Evolutionary conservation across 2,329 filamentous ascomycete species (phyloP).

Genomic region (Curvularia sp.): DNA sequence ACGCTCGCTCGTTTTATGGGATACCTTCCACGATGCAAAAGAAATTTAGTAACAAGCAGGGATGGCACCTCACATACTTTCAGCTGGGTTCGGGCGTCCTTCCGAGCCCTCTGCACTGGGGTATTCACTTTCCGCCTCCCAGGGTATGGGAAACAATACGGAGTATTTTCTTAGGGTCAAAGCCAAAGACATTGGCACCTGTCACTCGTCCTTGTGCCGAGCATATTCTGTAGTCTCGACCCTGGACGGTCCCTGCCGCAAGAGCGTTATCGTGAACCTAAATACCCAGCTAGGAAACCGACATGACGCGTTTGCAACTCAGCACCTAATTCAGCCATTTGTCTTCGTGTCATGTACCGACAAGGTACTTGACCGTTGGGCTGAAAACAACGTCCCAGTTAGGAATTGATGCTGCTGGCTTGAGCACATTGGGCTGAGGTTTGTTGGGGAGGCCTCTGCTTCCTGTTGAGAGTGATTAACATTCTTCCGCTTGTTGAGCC

Average conservation of each 20-base stretch:
- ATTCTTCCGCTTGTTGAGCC: background rate
- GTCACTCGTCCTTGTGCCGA: background rate
- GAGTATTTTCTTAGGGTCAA: background rate
- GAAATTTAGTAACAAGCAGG: background rate
- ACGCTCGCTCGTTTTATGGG: background rate
- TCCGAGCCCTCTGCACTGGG: background rate
- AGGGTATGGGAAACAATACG: background rate
- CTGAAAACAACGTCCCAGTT: background rate
- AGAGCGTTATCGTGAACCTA: background rate
- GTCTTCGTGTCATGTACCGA: background rate
- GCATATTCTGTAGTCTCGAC: background rate
- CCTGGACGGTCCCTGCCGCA: background rate
- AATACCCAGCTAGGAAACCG: background rate
- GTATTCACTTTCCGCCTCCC: background rate
- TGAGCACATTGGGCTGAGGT: background rate
- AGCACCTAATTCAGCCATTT: background rate
- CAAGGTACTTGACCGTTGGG: background rate
- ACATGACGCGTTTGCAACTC: background rate
- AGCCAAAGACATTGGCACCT: background rate
- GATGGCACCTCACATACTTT: background rate
- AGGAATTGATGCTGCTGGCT: background rate
- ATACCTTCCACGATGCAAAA: background rate
- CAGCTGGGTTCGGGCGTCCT: background rate
- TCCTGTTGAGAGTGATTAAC: background rate
- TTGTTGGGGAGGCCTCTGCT: background rate